Evolutionary conservation across 495 filamentous ascomycete genomes (phyloP), one percentile per base, ranked within the genome.

Genomic region (Pseudevernia furfuracea): DNA sequence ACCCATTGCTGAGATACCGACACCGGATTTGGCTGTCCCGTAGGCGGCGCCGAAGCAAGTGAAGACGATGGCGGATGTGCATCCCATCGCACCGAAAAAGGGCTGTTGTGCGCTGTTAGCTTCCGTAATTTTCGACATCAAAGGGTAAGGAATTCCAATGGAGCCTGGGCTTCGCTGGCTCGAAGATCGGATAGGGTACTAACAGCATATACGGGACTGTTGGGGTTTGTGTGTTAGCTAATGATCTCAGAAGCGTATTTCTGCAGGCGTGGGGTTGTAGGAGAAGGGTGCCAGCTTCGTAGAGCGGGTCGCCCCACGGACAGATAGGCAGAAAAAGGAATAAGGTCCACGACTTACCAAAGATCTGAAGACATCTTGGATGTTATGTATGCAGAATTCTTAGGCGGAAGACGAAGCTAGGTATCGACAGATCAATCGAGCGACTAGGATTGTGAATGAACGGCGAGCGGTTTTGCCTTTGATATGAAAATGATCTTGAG

Each of bases 81-180:
- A 99, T 75, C 94, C 94, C 88, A 99, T 95, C 76, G 92, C 92
- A 81, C 95, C 93, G 76, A 99, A 99, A 82, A 99, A 99, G 76
- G 94, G 94, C 94, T 95, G 41, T 61, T 48, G 74, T 63, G 63
- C 58, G 61, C 66, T 58, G 67, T 68, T 55, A 73, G 66, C 58
- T 64, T 49, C 46, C 53, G 62, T 39, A 38, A 58, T 66, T 44
- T 62, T 23, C 62, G 36, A 28, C 56, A 68, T 53, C 12, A n/a
- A 21, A 65, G 4, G 62, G 57, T 61, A 63, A 36, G 41, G 58
- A 58, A 28, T 46, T 48, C 43, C n/a, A 65, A 12, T 11, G 61
- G 21, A 61, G 34, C 48, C 28, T 25, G 38, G 32, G 52, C 41
- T 59, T 56, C 2, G 66, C 69, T 60, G 68, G 67, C 64, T 62